Percentiles rank a stretch among this genome's conserved stretches.
Conservation (phyloP, 1,284 basidiomycete species). For the Cerioporus squamosus region DNA sequence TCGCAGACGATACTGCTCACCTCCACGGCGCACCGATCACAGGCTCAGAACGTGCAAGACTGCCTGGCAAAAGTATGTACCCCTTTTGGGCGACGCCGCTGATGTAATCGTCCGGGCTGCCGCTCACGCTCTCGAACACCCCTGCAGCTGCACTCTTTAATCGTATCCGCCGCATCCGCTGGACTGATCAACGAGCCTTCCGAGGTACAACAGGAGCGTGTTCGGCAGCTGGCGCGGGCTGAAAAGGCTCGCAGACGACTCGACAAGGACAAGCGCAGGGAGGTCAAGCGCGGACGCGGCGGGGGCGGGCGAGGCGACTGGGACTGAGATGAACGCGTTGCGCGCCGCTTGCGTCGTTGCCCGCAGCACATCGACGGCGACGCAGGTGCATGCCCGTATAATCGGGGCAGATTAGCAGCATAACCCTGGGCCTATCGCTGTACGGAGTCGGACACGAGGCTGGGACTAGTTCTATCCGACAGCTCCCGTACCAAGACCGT, state of each 20-base stretch:
- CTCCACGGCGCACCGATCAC: slow-evolving; percentile 71
- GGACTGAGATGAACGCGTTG: slow-evolving; percentile 19
- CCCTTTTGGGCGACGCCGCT: slow-evolving; percentile 12
- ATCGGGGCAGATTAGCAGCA: not conserved
- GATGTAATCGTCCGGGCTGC: slow-evolving; percentile 11
- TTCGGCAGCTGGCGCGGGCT: slow-evolving; percentile 47
- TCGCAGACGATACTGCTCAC: slow-evolving; percentile 68
- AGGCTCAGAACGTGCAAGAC: slow-evolving; percentile 74
- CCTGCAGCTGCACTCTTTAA: slow-evolving; percentile 57
- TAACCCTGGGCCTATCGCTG: no score
- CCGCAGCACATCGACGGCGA: no score
- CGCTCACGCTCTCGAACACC: not conserved
- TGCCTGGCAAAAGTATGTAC: slow-evolving; percentile 66
- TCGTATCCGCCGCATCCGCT: slow-evolving; percentile 51
- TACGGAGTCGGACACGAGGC: no score
- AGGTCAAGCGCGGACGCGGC: slow-evolving; percentile 42
- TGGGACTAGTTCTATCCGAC: not conserved
- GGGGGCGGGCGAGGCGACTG: slow-evolving; percentile 21
- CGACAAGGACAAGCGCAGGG: slow-evolving; percentile 58
- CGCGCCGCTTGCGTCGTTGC: slow-evolving; percentile 4
- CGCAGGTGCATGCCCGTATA: not conserved
- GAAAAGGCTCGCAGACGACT: slow-evolving; percentile 49
- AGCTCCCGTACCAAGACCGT: slow-evolving; percentile 3
- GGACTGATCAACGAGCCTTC: slow-evolving; percentile 59
- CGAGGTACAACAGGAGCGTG: slow-evolving; percentile 57